Evolutionary conservation across 2,329 filamentous ascomycete genomes (phyloP), one percentile per base, ranked within the genome.

Genomic region (Tolypocladium amazonense): DNA sequence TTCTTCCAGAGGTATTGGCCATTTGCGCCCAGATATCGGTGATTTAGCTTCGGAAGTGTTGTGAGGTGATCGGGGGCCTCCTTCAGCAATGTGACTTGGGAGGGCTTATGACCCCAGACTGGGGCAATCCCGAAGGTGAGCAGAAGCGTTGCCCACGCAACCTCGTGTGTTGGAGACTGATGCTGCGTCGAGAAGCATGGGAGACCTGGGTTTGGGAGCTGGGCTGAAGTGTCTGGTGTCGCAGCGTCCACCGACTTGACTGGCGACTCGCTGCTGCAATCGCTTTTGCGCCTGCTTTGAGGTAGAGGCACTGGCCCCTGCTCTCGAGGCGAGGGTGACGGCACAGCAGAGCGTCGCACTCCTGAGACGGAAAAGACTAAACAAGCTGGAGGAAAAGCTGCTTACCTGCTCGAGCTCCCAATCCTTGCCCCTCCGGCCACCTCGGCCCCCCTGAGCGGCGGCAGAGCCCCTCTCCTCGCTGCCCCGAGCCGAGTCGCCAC

Each of bases 341-440:
- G 45, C 12, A 6, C 45, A 20, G 3, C 45, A 20, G 25, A 8
- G 15, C 25, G 25, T 50, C 9, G 45, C 57, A 38, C 39, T 25
- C 12, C 1, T 9, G 15, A 27, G 23, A 23, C 45, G 4, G 5
- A 53, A 47, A 60, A 58, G 20, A 65, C 47, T 41, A 60, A 60
- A 45, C 4, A 23, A 53, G 50, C 9, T 53, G 18, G 20, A 11
- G 55, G 60, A 65, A 63, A 62, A 38, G 59, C 54, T 62, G 53
- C 83, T 81, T 71, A 92, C 90, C 79, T 87, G 88, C 71, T 95
- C 90, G 58, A 94, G 81, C 62, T 95, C 90, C 72, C 87, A 90
- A 68, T 95, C 90, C 62, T 90, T 84, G 62, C 86, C 84, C 66
- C 90, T 81, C 72, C 91, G 85, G 56, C 88, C 88, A 23, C 88